Percentiles rank a stretch among this genome's conserved stretches.
phyloP scores from a whole-genome alignment of 2,329 filamentous ascomycete genomes.

The Trichoderma endophyticum region DNA sequence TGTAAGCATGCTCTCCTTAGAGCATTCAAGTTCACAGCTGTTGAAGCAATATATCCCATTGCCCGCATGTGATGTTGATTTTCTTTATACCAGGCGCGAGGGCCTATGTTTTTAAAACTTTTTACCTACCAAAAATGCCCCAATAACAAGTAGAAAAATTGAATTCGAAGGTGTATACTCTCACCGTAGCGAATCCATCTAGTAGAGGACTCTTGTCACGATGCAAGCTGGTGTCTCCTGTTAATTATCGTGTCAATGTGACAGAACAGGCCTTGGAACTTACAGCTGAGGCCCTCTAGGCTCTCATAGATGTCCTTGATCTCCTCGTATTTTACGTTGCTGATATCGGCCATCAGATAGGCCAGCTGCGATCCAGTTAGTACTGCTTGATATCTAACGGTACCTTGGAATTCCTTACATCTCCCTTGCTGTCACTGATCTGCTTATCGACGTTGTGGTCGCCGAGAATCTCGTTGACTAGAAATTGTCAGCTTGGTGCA shows the following conservation, averaged over 20 bases:
- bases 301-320: slow-evolving; percentile 83
- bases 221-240: slow-evolving; percentile 39
- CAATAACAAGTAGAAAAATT: neutral
- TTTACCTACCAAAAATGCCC: neutral
- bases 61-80: slow-evolving; percentile 2
- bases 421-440: slow-evolving; percentile 91
- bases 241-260: slow-evolving; percentile 5
- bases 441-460: slow-evolving; percentile 99
- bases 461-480: slow-evolving; percentile 89
- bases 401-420: slow-evolving; percentile 48
- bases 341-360: slow-evolving; percentile 97
- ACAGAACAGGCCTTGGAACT: slow-evolving; percentile 32
- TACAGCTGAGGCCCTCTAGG: slow-evolving; percentile 77
- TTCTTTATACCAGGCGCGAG: neutral
- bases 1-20: neutral
- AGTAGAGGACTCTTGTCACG: slow-evolving; percentile 48
- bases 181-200: slow-evolving; percentile 6
- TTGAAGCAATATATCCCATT: slow-evolving; percentile 9
- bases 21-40: neutral
- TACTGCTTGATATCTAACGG: neutral
- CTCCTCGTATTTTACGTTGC: slow-evolving; percentile 73
- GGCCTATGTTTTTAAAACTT: neutral
- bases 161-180: neutral
- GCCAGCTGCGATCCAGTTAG: slow-evolving; percentile 56
- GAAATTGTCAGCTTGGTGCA: neutral